Percentiles rank a stretch among this genome's conserved stretches.
Conservation (phyloP, 192 early-diverging fungal species). For the Jimgerdemannia flammicorona region DNA sequence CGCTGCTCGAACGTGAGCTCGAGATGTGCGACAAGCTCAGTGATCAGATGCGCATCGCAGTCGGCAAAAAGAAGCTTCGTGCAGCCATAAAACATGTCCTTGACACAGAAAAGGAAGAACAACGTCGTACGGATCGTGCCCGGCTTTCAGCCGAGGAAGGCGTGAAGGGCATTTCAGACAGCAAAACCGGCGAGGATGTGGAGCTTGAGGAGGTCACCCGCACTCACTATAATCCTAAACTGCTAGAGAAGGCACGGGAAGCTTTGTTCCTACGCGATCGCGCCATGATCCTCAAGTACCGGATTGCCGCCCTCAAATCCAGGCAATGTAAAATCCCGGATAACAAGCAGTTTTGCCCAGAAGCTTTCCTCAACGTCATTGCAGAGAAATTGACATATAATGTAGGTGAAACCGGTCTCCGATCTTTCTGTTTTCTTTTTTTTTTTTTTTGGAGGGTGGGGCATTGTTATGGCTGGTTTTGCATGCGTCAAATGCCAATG, state of each 20-base stretch:
- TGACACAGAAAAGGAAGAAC: conserved; percentile 63
- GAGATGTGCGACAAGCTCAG: conserved; percentile 67
- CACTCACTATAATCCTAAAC: conserved; percentile 64
- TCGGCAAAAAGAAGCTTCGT: conserved; percentile 78
- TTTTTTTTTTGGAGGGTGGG: not conserved
- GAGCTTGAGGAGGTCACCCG: conserved; percentile 44
- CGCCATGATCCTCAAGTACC: conserved; percentile 70
- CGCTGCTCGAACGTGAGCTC: conserved; percentile 78
- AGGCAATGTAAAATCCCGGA: conserved; percentile 76
- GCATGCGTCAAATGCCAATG: not conserved
- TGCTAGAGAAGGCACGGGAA: conserved; percentile 77
- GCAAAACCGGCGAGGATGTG: conserved; percentile 18
- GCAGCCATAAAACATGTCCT: conserved; percentile 80
- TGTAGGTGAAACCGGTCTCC: conserved; percentile 14
- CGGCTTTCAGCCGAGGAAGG: conserved; percentile 14
- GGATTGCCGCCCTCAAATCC: conserved; percentile 76
- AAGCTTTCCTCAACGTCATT: conserved; percentile 87
- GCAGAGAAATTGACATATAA: conserved; percentile 94
- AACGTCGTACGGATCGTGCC: conserved; percentile 18
- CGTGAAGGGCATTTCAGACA: not conserved
- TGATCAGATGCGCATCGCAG: conserved; percentile 64
- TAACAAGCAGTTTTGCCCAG: conserved; percentile 92
- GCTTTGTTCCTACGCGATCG: conserved; percentile 77
- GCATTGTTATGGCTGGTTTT: not conserved
- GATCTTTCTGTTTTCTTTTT: conserved; percentile 2